A percentile compares a stretch with the other conserved stretches of the same genome.
Conservation (phyloP, 192 early-diverging fungal species). For the Coemansia sp. region DNA sequence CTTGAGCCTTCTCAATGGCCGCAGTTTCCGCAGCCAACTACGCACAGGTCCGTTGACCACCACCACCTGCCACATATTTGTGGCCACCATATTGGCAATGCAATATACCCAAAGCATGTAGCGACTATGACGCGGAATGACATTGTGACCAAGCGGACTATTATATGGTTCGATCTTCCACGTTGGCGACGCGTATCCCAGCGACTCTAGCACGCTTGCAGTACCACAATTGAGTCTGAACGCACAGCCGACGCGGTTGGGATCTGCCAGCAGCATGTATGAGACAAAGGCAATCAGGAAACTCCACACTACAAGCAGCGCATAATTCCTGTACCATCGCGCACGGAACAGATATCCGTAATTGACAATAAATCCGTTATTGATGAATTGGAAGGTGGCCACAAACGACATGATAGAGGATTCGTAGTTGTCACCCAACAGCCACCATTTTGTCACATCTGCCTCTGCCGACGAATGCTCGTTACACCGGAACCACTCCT, state of each 20-base stretch:
- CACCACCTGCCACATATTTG: constrained; percentile 50
- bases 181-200: constrained; percentile 42
- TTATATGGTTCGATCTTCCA: constrained; percentile 51
- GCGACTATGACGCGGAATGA: constrained; percentile 55
- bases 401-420: constrained; percentile 58
- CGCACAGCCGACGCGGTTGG: constrained; percentile 63
- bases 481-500: constrained; percentile 35
- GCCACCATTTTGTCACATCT: constrained; percentile 67
- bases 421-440: constrained; percentile 75
- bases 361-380: constrained; percentile 65
- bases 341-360: constrained; percentile 64
- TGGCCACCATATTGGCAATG: constrained; percentile 42
- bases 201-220: constrained; percentile 26
- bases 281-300: constrained; percentile 55
- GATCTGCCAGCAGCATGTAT: constrained; percentile 57
- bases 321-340: constrained; percentile 59
- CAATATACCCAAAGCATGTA: constrained; percentile 56
- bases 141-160: constrained; percentile 56
- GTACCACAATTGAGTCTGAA: constrained; percentile 71
- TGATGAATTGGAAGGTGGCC: constrained; percentile 66
- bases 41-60: constrained; percentile 56
- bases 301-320: constrained; percentile 56
- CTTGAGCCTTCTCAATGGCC: constrained; percentile 35
- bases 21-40: constrained; percentile 19
- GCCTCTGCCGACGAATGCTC: constrained; percentile 50